phyloP scores from a whole-genome alignment of 495 filamentous ascomycete genomes.

The Chaetomidium leptoderma region DNA sequence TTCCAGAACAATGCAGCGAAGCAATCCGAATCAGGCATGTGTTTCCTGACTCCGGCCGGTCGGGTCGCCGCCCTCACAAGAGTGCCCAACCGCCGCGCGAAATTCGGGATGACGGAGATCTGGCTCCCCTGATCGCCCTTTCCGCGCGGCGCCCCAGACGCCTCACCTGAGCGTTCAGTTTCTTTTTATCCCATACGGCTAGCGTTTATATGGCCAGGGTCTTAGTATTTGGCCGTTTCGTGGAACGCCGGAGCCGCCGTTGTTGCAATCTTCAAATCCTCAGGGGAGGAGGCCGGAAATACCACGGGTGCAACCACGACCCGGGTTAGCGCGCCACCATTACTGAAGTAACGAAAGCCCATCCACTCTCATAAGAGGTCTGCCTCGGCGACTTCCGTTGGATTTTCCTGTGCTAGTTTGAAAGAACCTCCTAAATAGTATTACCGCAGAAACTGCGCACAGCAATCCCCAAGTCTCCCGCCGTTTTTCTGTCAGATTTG shows the following conservation, averaged over 20 bases:
- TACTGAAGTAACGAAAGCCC: too few relatives aligned
- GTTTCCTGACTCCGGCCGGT: neutral
- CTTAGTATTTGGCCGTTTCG: too few relatives aligned
- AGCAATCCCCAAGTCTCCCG: too few relatives aligned
- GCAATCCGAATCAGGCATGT: neutral
- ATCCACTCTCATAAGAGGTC: neutral
- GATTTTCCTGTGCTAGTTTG: too few relatives aligned
- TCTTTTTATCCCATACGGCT: neutral
- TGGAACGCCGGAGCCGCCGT: neutral
- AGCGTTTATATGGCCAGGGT: too few relatives aligned
- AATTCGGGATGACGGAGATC: neutral
- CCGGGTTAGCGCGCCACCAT: neutral
- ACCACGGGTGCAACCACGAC: neutral
- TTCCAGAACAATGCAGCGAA: constrained; percentile 1
- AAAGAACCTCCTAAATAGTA: too few relatives aligned
- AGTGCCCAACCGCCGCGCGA: neutral
- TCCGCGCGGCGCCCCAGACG: neutral
- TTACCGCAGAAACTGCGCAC: too few relatives aligned
- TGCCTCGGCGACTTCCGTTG: neutral
- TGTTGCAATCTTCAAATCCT: neutral
- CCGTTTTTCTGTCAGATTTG: too few relatives aligned
- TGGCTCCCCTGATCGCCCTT: constrained; percentile 1
- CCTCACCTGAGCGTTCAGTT: too few relatives aligned
- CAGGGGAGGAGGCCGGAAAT: neutral
- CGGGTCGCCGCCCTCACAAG: neutral